phyloP scores from a whole-genome alignment of 257 asterid genomes.

The Hygrophila difformis region DNA sequence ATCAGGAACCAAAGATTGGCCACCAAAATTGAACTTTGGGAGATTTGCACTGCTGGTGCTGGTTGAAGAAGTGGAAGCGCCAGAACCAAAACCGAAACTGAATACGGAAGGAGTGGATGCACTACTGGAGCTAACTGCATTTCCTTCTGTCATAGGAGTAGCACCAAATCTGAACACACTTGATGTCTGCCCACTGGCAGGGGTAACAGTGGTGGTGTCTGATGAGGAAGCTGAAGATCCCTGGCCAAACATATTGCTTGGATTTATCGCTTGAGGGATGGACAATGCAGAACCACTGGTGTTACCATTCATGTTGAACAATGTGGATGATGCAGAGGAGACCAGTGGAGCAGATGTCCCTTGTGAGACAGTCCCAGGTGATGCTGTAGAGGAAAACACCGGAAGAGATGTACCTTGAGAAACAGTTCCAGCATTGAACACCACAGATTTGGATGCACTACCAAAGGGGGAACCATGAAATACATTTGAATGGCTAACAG shows the following conservation, averaged over 20 bases:
- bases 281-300: slow-evolving; percentile 22
- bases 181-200: slow-evolving; percentile 24
- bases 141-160: slow-evolving; percentile 17
- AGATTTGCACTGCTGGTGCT: slow-evolving; percentile 14
- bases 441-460: slow-evolving; percentile 26
- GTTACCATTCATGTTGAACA: slow-evolving; percentile 13
- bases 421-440: slow-evolving; percentile 17
- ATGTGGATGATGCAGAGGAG: slow-evolving; percentile 26
- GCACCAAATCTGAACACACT: slow-evolving; percentile 30
- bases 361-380: slow-evolving; percentile 16
- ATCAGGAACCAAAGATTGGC: slow-evolving; percentile 16
- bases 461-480: slow-evolving; percentile 31
- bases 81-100: slow-evolving; percentile 30
- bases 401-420: slow-evolving; percentile 26
- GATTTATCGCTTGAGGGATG: slow-evolving; percentile 14
- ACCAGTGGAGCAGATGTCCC: slow-evolving; percentile 16
- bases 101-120: slow-evolving; percentile 28
- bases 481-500: slow-evolving; percentile 15
- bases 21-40: slow-evolving; percentile 18
- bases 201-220: slow-evolving; percentile 22
- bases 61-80: slow-evolving; percentile 19
- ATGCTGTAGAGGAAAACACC: slow-evolving; percentile 13
- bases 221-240: slow-evolving; percentile 36
- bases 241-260: slow-evolving; percentile 22
- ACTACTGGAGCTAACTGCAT: slow-evolving; percentile 25